Conservation (phyloP, 257 asterid species). For the Ophiorrhiza pumila region DNA sequence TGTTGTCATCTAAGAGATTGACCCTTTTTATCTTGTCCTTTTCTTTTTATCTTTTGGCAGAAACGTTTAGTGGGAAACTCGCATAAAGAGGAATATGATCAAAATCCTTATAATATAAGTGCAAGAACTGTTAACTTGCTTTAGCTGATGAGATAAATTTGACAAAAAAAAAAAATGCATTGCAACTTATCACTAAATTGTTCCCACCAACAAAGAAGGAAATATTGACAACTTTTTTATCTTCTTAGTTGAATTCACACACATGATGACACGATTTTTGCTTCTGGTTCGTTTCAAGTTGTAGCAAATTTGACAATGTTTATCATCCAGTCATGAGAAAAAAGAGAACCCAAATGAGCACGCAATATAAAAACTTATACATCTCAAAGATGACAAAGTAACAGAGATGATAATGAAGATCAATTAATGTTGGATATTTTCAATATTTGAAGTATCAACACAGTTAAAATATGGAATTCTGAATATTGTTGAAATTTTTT, state of each 20-base stretch:
- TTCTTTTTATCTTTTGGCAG: neutral
- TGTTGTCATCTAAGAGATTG: neutral
- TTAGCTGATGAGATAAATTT: neutral
- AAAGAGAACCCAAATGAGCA: neutral
- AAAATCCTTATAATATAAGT: neutral
- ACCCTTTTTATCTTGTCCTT: constrained; percentile 4
- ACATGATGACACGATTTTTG: neutral
- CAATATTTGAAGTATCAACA: too few relatives aligned
- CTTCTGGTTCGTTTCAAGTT: neutral
- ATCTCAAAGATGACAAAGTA: neutral
- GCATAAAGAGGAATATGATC: neutral
- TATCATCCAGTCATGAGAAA: neutral
- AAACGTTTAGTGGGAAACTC: constrained; percentile 5
- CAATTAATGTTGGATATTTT: too few relatives aligned
- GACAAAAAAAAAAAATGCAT: neutral
- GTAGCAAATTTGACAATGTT: neutral
- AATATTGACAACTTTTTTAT: neutral
- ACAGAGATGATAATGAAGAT: neutral
- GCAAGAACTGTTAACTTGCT: too few relatives aligned
- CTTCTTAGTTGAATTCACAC: neutral
- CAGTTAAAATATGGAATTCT: too few relatives aligned
- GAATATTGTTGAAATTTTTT: too few relatives aligned
- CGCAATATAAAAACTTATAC: too few relatives aligned
- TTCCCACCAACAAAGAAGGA: neutral
- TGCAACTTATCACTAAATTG: neutral